Evolutionary conservation across 2,329 filamentous ascomycete species (phyloP), one percentile per base, ranked within the genome.

Genomic region (Xylariales sp.): DNA sequence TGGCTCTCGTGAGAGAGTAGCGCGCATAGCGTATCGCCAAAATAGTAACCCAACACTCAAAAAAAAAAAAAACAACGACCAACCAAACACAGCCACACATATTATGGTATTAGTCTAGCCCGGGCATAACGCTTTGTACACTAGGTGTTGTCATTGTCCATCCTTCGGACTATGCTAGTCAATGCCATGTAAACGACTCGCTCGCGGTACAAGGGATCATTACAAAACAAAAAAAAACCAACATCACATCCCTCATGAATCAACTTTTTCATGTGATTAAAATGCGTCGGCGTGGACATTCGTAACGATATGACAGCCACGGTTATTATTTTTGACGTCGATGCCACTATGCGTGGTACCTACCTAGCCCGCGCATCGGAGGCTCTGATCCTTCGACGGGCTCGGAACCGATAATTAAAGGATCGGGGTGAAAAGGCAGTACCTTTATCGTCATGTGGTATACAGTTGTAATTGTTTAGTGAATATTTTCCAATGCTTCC

Each of bases 51-150:
- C 10, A n/a, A n/a, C 49, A 23, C n/a, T 23, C 23, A 23, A 23
- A 0, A 9, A 18, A 18, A 18, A 45, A 30, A 18, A 18, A 18
- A 45, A 30, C 32, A 16, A 32, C 18, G 5, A 30, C 6, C 23
- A 46, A 16, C 6, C 23, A 46, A 16, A 46, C 62, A 54, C 41
- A 65, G 56, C 66, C 66, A 59, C 57, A 58, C 50, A 28, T 18
- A 28, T 28, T 8, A 39, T 3, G 12, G 34, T n/a, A 36, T 18
- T 54, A 30, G 23, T 6, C 12, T 10, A 50, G 23, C 23, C 23
- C 23, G 23, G 23, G 28, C 39, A 41, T 41, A 3, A 41, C 12
- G 3, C 1, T 28, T 49, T 50, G 12, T 8, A 6, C 16, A 5
- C 7, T 50, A 10, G 18, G 14, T 54, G 14, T 30, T n/a, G 6